Evolutionary conservation across 352 stramenopile genomes (phyloP), one percentile per base, ranked within the genome.

Genomic region (Thalassiosira gravida): DNA sequence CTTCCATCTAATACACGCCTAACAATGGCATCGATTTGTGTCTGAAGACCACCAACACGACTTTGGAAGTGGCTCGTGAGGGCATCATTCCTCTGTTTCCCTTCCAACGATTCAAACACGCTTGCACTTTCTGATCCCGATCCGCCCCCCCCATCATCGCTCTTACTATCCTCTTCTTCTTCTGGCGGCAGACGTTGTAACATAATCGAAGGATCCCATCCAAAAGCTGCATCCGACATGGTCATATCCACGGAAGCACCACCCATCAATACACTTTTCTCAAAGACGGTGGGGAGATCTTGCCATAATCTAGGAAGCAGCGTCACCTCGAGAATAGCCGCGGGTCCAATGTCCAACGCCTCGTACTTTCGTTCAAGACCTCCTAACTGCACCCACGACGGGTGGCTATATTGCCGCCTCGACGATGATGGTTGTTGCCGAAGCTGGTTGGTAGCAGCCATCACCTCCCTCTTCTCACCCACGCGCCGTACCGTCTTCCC

Each of bases 21-120:
- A 20, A 92, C 80, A 59, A 92, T 92, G 0, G 81, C 47, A 68
- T 89, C 82, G 67, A 92, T 91, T 70, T 90, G 78, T 39, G 64
- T 22, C 37, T 86, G 50, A 2, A 92, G 55, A 1, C 87, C 87
- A 42, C 87, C 87, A 11, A 92, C 81, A 39, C 47, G 53, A 57
- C 61, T 68, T 67, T 74, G 56, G 68, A 92, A 92, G 30, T 85
- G 69, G 30, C 69, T 65, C 77, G 63, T 59, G 47, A 92, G 82
- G 14, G 83, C 80, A 66, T 84, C 83, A 65, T 88, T 90, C 16
- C 80, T 61, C 56, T 90, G 68, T 35, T 85, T 76, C 20, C 85
- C 85, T 42, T 78, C 74, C 27, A 86, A 66, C 7, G 70, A 79
- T 64, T 67, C 14, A 53, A 67, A 72, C 27, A 37, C 57, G 50